A percentile compares a stretch with the other conserved stretches of the same genome.
These are phyloP conservation scores for Cryptosporidium meleagridis DNA, from an alignment of 169 alveolate species.

Conservation along the genomic window DNA sequence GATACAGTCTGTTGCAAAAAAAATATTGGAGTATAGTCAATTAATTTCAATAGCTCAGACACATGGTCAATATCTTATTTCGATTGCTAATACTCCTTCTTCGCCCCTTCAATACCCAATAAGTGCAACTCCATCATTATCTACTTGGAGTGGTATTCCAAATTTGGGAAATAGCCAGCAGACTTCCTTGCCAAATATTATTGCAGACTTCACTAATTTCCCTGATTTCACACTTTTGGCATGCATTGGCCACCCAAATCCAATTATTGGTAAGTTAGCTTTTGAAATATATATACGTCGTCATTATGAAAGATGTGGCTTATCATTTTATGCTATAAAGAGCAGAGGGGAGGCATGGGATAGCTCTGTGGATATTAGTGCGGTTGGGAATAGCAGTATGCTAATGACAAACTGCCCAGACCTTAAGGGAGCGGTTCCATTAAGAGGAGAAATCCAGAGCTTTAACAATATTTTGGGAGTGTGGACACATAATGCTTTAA, in stretches of 20 bases:
- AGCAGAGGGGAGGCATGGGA: constrained; percentile 42
- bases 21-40: constrained; percentile 25
- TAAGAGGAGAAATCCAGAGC: constrained; percentile 1
- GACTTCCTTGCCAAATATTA: constrained; percentile 17
- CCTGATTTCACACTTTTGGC: constrained; percentile 50
- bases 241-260: constrained; percentile 53
- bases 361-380: constrained; percentile 14
- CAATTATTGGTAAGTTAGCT: constrained; percentile 36
- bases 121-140: constrained; percentile 32
- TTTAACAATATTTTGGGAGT: constrained; percentile 45
- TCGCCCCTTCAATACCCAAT: constrained; percentile 46
- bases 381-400: constrained; percentile 4
- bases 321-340: constrained; percentile 58
- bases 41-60: not conserved
- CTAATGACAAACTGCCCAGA: not conserved
- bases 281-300: constrained; percentile 69
- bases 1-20: constrained; percentile 35
- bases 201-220: constrained; percentile 55
- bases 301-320: constrained; percentile 62
- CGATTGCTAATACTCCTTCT: constrained; percentile 59
- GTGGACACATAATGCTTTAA: constrained; percentile 58
- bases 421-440: constrained; percentile 1
- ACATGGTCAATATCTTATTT: constrained; percentile 32
- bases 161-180: not conserved
- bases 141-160: constrained; percentile 18